Evolutionary conservation across 176 grass and related monocot species (phyloP), one percentile per base, ranked within the genome.

Genomic region (Phoenix roebelenii): DNA sequence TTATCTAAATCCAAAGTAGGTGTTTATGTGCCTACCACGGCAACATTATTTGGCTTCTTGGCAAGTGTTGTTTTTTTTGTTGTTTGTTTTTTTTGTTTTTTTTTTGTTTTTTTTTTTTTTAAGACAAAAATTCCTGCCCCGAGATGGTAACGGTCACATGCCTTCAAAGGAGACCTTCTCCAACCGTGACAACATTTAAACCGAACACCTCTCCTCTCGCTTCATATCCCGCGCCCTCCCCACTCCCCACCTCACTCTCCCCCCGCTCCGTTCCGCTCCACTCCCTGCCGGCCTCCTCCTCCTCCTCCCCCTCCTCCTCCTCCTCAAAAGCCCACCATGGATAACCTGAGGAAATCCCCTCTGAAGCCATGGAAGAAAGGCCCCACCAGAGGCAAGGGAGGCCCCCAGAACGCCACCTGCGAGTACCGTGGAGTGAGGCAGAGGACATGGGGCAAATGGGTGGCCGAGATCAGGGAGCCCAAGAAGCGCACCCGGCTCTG

Each of bases 281-380:
- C 53, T 72, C 24, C 32, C 32, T 7, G 7, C 7, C 32, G 5
- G 5, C 32, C 50, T 55, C 25, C 29, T 39, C 15, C 4, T 30
- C 7, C 20, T 0, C 24, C 24, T 3, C 24, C 24, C 1, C 24
- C 25, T 5, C 25, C 25, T 5, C 25, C 54, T 39, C 56, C n/a
- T 25, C 15, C 25, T 16, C 25, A 50, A 65, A 22, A 17, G 16
- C 23, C 12, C 25, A 7, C 60, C 16, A 89, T 85, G 82, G 70
- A 85, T 64, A 77, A 73, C 72, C 75, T 80, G 68, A 55, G 87
- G 55, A 89, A 89, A 74, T 50, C 50, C 15, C 58, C 51, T 4
- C 28, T 23, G 18, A 78, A 87, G 48, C 70, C 79, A 30, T 98
- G 93, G 93, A 98, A 98, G 87, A 98, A 98, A 69, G 93, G 93